Percentiles rank a stretch among this genome's conserved stretches.
Evolutionary conservation across 1,139 yeast genomes (phyloP).

Genomic region (Kodamaea arcana): DNA sequence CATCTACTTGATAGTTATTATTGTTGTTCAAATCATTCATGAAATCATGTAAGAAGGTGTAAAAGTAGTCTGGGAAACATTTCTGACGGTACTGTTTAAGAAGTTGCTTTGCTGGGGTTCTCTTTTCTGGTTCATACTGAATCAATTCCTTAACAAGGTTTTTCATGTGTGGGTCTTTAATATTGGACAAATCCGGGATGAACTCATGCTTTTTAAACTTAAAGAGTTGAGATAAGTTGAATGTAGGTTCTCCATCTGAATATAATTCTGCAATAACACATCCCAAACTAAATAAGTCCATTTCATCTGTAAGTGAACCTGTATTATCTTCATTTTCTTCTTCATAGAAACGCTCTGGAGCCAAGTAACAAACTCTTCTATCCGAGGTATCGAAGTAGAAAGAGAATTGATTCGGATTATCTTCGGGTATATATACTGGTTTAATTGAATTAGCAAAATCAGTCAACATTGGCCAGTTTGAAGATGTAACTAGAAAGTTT

Average conservation of each 20-base stretch:
- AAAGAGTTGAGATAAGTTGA: slow-evolving; percentile 81
- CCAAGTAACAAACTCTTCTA: slow-evolving; percentile 82
- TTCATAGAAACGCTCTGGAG: slow-evolving; percentile 82
- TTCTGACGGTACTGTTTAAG: slow-evolving; percentile 45
- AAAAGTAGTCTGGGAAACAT: slow-evolving; percentile 70
- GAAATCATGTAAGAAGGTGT: slow-evolving; percentile 66
- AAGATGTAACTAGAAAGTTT: slow-evolving; percentile 78
- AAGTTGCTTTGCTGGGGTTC: slow-evolving; percentile 55
- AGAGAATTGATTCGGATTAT: slow-evolving; percentile 90
- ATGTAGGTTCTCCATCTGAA: slow-evolving; percentile 80
- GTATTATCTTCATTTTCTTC: slow-evolving; percentile 25
- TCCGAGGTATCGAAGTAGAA: slow-evolving; percentile 90
- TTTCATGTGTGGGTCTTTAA: slow-evolving; percentile 48
- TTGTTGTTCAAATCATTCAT: slow-evolving; percentile 38
- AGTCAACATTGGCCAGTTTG: slow-evolving; percentile 80
- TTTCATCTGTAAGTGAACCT: slow-evolving; percentile 50
- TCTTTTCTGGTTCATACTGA: slow-evolving; percentile 52
- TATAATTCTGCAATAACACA: slow-evolving; percentile 91
- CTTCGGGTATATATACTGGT: slow-evolving; percentile 85
- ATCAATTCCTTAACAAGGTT: slow-evolving; percentile 62
- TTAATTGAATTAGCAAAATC: slow-evolving; percentile 79
- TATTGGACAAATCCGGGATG: slow-evolving; percentile 54
- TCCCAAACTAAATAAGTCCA: slow-evolving; percentile 90
- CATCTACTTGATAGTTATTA: slow-evolving; percentile 15
- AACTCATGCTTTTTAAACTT: slow-evolving; percentile 72